Conservation (phyloP, 352 stramenopile species). For the Phytophthora vignae region DNA sequence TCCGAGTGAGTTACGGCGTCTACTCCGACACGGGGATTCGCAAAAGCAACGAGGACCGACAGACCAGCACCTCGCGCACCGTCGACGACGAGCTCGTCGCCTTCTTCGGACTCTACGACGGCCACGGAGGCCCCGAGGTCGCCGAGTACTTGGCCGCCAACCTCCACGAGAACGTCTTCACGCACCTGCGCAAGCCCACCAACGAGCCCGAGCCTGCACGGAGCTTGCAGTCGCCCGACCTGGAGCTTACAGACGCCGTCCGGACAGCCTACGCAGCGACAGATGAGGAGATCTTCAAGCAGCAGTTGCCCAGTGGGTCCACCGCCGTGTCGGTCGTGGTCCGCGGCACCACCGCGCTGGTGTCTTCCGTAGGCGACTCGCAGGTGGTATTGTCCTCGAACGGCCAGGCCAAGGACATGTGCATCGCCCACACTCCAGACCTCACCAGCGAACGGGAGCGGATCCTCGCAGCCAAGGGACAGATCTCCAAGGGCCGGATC, state of each 20-base stretch:
- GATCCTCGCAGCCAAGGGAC: conserved; percentile 84
- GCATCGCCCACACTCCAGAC: conserved; percentile 73
- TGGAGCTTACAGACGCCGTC: conserved; percentile 44
- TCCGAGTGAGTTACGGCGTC: conserved; percentile 72
- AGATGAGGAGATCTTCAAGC: conserved; percentile 79
- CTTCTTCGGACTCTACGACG: conserved; percentile 90
- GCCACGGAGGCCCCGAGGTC: conserved; percentile 76
- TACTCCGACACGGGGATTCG: conserved; percentile 82
- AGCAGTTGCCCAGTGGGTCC: conserved; percentile 77
- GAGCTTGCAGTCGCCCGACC: conserved; percentile 24
- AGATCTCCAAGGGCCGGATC: conserved; percentile 85
- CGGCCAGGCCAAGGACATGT: conserved; percentile 65
- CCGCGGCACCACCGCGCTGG: conserved; percentile 53
- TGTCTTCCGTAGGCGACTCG: conserved; percentile 84
- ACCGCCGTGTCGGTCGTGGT: conserved; percentile 75
- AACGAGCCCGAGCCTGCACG: conserved; percentile 40
- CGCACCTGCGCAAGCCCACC: conserved; percentile 40
- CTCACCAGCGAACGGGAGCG: conserved; percentile 75
- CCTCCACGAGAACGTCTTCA: conserved; percentile 69
- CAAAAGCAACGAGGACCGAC: conserved; percentile 81
- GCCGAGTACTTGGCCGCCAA: conserved; percentile 70
- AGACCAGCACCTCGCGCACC: conserved; percentile 54
- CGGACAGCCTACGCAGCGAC: conserved; percentile 61
- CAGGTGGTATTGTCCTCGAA: conserved; percentile 78
- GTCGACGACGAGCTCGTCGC: conserved; percentile 69